phyloP scores from a whole-genome alignment of 1,284 basidiomycete species.

The Moesziomyces sp. region DNA sequence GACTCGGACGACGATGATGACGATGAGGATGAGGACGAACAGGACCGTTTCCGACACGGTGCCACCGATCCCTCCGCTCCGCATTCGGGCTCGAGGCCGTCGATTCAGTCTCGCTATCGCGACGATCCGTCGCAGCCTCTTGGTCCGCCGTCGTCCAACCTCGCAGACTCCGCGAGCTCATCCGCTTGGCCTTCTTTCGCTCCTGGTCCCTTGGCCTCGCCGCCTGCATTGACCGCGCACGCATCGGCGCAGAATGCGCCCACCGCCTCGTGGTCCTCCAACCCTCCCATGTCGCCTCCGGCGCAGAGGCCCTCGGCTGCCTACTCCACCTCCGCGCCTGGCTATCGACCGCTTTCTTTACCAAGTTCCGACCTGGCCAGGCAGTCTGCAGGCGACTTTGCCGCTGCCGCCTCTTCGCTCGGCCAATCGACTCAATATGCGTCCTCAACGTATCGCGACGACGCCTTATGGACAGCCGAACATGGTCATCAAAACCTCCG shows the following conservation, averaged over 20 bases:
- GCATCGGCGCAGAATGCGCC: constrained; percentile 6
- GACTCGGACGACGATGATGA: constrained; percentile 11
- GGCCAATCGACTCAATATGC: constrained; percentile 7
- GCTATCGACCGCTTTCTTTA: constrained; percentile 1
- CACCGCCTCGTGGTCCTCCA: constrained; percentile 11
- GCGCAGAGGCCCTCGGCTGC: constrained; percentile 9
- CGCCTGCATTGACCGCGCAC: neutral
- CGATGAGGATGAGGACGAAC: constrained; percentile 11
- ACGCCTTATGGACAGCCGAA: constrained; percentile 13
- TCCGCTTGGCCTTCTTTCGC: constrained; percentile 13
- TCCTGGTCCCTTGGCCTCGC: constrained; percentile 3
- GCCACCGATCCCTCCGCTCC: neutral
- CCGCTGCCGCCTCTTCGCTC: neutral
- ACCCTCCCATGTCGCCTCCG: constrained; percentile 27
- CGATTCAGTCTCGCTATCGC: constrained; percentile 9
- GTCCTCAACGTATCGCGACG: constrained; percentile 17
- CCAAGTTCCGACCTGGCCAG: neutral
- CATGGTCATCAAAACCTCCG: constrained; percentile 8
- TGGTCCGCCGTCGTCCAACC: constrained; percentile 1
- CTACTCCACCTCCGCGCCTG: constrained; percentile 3
- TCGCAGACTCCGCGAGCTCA: neutral
- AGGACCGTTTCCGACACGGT: constrained; percentile 2
- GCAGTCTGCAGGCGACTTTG: neutral
- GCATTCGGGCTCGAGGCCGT: neutral
- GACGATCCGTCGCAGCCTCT: neutral